Percentiles rank a stretch among this genome's conserved stretches.
phyloP scores from a whole-genome alignment of 768 basidiomycete species.

The Lactifluus subvellereus region DNA sequence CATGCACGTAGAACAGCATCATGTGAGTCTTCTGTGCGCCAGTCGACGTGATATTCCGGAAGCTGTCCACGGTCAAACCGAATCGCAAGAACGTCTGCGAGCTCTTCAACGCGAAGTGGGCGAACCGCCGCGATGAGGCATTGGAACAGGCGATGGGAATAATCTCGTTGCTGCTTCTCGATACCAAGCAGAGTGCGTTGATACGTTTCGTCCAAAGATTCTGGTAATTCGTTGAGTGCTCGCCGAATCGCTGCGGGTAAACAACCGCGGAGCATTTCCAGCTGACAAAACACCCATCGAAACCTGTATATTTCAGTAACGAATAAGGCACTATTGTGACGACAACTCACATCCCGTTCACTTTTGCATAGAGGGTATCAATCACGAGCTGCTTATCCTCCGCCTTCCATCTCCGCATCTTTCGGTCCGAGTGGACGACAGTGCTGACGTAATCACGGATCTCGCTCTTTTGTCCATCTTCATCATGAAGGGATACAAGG shows the following conservation, averaged over 20 bases:
- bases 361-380: background rate
- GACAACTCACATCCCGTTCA: constrained; percentile 2
- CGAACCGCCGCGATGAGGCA: background rate
- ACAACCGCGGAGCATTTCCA: background rate
- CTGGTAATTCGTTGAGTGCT: background rate
- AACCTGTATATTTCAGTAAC: background rate
- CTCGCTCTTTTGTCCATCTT: background rate
- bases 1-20: background rate
- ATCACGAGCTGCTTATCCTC: background rate
- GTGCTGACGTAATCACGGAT: background rate
- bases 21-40: background rate
- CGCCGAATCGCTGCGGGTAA: background rate
- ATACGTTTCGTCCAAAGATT: constrained; percentile 8
- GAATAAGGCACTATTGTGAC: too few relatives aligned
- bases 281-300: constrained; percentile 7
- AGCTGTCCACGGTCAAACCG: background rate
- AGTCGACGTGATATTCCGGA: background rate
- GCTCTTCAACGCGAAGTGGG: constrained; percentile 12
- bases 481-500: background rate
- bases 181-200: background rate
- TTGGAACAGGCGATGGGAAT: constrained; percentile 2
- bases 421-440: background rate
- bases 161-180: background rate
- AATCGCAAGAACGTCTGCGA: constrained; percentile 7
- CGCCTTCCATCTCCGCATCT: background rate